Base-by-base conservation (phyloP, 768 basidiomycete genomes). In the Leccinum variicolor region DNA sequence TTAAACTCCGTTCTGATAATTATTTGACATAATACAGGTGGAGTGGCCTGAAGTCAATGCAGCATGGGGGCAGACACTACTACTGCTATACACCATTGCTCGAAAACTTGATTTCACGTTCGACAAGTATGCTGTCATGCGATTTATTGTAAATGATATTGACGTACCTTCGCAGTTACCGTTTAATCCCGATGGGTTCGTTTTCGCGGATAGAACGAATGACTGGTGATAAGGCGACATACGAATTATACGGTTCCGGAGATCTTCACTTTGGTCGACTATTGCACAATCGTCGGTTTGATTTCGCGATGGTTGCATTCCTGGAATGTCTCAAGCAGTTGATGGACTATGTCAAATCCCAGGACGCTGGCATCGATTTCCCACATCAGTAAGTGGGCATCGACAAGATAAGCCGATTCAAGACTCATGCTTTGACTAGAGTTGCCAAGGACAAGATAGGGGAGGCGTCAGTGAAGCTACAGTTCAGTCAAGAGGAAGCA, bases 41-140 rank as follows among this genome's bases (percentile, higher is more conserved):
- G 97, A 98, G 69, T 99, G 95, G 95, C 84, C 92, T 3, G 97
- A 99, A 74, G 94, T 98, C 71, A 98, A 98, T 68, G 97, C 97
- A 11, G 97, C 97, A 17, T 97, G 96, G 94, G 97, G 97, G 2
- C 89, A 97, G 69, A 92, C 95, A 0, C 77, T 96, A n/a, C 79
- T 98, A 17, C 79, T 98, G 55, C 75, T 98, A 34, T 91, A 96
- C 67, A 93, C 93, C 7, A 84, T 99, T 50, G 93, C 93, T 11
- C 81, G 89, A 55, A 99, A 98, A 73, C 83, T 97, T 14, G 94
- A 93, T 60, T 92, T 86, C 66, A 84, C 83, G 4, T 98, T 97
- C 64, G 86, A 89, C 66, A 84, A 85, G 94, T 94, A 73, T 63
- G 85, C 64, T 43, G 28, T 41, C 45, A 52, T 17, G 45, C 19